Base-by-base conservation (phyloP, 2,329 filamentous ascomycete genomes). In the Botrytis deweyae region DNA sequence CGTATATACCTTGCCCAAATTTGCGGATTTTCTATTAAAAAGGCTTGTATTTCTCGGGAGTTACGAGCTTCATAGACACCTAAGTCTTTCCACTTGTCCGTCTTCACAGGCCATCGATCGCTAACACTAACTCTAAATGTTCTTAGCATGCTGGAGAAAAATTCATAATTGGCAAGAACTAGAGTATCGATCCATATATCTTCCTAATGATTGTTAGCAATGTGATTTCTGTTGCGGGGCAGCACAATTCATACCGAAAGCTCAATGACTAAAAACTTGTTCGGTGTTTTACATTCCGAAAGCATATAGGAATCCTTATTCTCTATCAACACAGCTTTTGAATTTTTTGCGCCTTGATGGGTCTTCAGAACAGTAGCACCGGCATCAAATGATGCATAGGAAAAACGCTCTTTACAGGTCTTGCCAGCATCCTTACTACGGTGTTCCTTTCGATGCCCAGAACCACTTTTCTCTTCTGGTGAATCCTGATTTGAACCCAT, bases 301-400 rank as follows among this genome's bases (percentile, higher is more conserved):
- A 98, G 87, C 94, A 99, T 97, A 83, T 99, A 99, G 77, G 93
- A 95, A 83, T 99, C 96, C 84, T 98, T 98, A 84, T 98, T 98
- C 85, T 99, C 96, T 61, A 97, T 91, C 61, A 99, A 84, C 22
- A 99, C 92, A 22, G 95, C 91, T 74, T 94, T 97, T 25, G 94
- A 88, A 76, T 96, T 97, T 82, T 96, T 97, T 72, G 93, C 92
- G 76, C 95, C 91, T 5, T 89, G 86, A 80, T 97, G 97, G 3
- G 93, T 93, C 84, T 98, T 98, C 75, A 97, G 86, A 42, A 98
- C 90, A 0, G 94, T 98, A 20, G 96, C 96, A 18, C 96, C 96
- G 75, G 94, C 97, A 82, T 99, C 96, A 80, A 98, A 98, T 0
- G 95, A 98, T 10, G 96, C 94, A 83, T 97, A 99, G 72, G 97